phyloP scores from a whole-genome alignment of 352 stramenopile species.

The Pythium phragmiticola region DNA sequence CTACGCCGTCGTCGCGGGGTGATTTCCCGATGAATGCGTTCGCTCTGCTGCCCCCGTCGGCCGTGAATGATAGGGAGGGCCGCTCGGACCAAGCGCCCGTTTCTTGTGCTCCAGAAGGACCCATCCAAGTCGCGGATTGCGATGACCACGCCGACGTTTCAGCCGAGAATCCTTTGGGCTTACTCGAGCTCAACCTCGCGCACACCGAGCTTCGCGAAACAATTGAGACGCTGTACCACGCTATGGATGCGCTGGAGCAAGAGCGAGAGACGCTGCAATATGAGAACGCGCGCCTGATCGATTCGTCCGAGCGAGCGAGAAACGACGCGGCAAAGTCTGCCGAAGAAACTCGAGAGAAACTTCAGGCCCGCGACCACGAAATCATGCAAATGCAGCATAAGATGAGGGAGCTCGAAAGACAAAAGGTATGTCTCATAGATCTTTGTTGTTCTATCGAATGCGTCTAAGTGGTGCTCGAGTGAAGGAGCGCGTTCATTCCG shows the following conservation, averaged over 20 bases:
- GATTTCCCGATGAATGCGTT: constrained; percentile 29
- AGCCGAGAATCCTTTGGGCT: constrained; percentile 9
- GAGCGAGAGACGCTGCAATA: constrained; percentile 2
- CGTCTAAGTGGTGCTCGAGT: not conserved
- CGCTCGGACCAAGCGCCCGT: not conserved
- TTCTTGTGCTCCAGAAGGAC: not conserved
- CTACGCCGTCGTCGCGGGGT: constrained; percentile 4
- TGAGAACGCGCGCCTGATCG: constrained; percentile 11
- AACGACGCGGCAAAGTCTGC: not conserved
- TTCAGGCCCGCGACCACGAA: constrained; percentile 4
- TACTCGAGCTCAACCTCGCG: constrained; percentile 31
- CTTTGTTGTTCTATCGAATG: not conserved
- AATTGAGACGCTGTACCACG: constrained; percentile 28
- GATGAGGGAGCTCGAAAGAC: constrained; percentile 1
- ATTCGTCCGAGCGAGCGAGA: constrained; percentile 8
- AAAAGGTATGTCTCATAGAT: constrained; percentile 1
- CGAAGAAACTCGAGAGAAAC: constrained; percentile 2
- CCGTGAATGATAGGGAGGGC: not conserved
- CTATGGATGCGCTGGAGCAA: constrained; percentile 7
- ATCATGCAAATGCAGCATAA: constrained; percentile 7
- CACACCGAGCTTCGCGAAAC: constrained; percentile 31
- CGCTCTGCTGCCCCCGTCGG: constrained; percentile 16
- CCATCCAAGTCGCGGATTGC: constrained; percentile 2
- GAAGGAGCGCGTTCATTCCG: constrained; percentile 9
- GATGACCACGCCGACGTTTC: not conserved